phyloP scores from a whole-genome alignment of 148 eudicot genomes.

The Persicaria tinctoria region DNA sequence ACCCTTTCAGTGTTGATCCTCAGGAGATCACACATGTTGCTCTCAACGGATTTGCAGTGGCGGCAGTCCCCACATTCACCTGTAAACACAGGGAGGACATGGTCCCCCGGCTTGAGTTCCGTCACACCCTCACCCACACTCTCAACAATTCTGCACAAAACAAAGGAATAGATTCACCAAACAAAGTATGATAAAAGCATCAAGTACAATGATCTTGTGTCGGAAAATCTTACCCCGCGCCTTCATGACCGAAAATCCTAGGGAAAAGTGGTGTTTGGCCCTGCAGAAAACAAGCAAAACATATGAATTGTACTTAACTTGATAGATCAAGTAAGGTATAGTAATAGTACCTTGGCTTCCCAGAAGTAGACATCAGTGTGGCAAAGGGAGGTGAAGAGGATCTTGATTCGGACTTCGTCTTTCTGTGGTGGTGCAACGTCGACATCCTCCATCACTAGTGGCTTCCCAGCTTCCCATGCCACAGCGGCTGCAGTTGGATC shows the following conservation, averaged over 20 bases:
- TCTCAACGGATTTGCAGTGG: conserved; percentile 65
- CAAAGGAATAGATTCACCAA: not conserved
- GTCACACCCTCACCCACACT: conserved; percentile 80
- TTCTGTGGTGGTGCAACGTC: conserved; percentile 82
- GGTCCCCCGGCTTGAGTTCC: conserved; percentile 55
- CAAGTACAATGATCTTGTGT: not conserved
- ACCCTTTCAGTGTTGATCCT: conserved; percentile 71
- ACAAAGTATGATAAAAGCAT: not conserved
- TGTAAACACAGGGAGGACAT: conserved; percentile 62
- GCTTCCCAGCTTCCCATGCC: conserved; percentile 90
- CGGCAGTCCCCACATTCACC: conserved; percentile 66
- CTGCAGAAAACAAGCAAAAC: conserved; percentile 15
- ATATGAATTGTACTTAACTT: not conserved
- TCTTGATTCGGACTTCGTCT: conserved; percentile 66
- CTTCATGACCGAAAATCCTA: conserved; percentile 63
- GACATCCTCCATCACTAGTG: conserved; percentile 62
- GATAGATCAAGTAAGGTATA: not conserved
- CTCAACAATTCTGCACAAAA: conserved; percentile 49
- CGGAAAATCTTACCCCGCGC: conserved; percentile 41
- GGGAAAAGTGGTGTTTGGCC: conserved; percentile 59
- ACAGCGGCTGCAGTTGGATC: conserved; percentile 49
- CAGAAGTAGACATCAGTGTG: conserved; percentile 81
- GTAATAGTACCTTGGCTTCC: conserved; percentile 60
- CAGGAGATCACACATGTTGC: conserved; percentile 69
- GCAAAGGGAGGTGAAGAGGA: conserved; percentile 69